Base-by-base conservation (phyloP, 2,329 filamentous ascomycete genomes). In the Emmonsiellopsis sp. region DNA sequence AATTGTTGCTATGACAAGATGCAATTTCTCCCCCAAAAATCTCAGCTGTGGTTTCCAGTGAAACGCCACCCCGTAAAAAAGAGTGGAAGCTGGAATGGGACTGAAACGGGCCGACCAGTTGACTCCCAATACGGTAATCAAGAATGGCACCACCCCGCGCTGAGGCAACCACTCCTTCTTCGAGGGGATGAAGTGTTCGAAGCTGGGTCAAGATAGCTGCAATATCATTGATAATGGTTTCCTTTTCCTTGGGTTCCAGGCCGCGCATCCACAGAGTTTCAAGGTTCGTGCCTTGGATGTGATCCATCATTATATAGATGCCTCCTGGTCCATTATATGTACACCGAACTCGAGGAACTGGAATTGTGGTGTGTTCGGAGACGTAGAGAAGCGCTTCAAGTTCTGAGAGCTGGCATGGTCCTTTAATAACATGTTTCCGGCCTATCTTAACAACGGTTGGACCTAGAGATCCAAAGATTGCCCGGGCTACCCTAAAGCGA, bases 371-470 rank as follows among this genome's bases (percentile, higher is more conserved):
- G 43, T 57, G 50, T 31, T 57, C 47, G 46, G 47, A 11, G 38
- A 57, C 38, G 48, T 57, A 57, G 37, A 54, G 53, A 31, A 57
- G 54, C 32, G 55, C 55, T 57, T 57, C 55, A 55, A 57, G 55
- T 55, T 57, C 55, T 41, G 55, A 38, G 30, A 10, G 48, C 11
- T 57, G n/a, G 43, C 55, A 57, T 13, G 55, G 55, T n/a, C 55
- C 55, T 44, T 57, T 57, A 15, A 57, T 57, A 45, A 57, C 53
- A 48, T 44, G 38, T 2, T 53, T 53, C 52, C 55, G 34, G 7
- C 55, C 31, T 35, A 57, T 41, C 46, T 37, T 57, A 44, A 57
- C 52, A 51, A 51, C 13, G 34, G 55, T 57, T 51, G 52, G 50
- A 48, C 55, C 53, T 50, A 57, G n/a, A 2, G 55, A 55, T 50